Evolutionary conservation across 306 rosid genomes (phyloP).

Genomic region (Dicorynia guianensis): DNA sequence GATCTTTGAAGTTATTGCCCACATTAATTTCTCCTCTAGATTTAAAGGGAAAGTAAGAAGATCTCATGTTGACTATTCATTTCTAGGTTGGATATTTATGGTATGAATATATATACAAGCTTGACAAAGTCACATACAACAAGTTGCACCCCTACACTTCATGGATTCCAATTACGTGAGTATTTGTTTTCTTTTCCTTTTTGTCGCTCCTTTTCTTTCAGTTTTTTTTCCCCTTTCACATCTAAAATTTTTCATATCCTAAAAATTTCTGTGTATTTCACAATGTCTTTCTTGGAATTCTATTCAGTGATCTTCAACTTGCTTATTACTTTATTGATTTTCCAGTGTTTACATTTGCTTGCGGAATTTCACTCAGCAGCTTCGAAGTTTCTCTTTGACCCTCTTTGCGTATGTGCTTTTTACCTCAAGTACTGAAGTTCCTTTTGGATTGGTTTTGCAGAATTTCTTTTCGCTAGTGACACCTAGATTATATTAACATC

Average conservation of each 20-base stretch:
- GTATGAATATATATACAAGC: constrained; percentile 93
- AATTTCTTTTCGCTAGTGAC: constrained; percentile 10
- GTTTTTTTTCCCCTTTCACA: constrained; percentile 7
- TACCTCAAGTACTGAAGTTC: constrained; percentile 39
- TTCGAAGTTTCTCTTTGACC: constrained; percentile 83
- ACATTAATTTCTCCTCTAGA: constrained; percentile 32
- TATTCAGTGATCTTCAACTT: constrained; percentile 11
- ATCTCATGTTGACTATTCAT: constrained; percentile 37
- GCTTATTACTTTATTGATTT: constrained; percentile 37
- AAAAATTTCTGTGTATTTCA: background rate
- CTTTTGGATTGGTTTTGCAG: constrained; percentile 19
- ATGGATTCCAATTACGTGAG: constrained; percentile 98
- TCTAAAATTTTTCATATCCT: constrained; percentile 13
- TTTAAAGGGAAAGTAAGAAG: constrained; percentile 20
- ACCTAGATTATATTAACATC: constrained; percentile 34
- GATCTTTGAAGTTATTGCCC: constrained; percentile 18
- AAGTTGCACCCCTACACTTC: constrained; percentile 97
- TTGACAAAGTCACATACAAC: constrained; percentile 96
- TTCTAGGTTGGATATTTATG: constrained; percentile 92
- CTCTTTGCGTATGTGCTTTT: constrained; percentile 83
- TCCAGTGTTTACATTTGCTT: constrained; percentile 92
- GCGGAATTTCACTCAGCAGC: constrained; percentile 90
- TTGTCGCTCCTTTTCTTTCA: constrained; percentile 16
- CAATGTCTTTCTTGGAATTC: constrained; percentile 24
- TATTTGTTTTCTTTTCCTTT: constrained; percentile 36